A percentile compares a stretch with the other conserved stretches of the same genome.
phyloP scores from a whole-genome alignment of 2,329 filamentous ascomycete genomes.

The Alternaria triticimaculans region DNA sequence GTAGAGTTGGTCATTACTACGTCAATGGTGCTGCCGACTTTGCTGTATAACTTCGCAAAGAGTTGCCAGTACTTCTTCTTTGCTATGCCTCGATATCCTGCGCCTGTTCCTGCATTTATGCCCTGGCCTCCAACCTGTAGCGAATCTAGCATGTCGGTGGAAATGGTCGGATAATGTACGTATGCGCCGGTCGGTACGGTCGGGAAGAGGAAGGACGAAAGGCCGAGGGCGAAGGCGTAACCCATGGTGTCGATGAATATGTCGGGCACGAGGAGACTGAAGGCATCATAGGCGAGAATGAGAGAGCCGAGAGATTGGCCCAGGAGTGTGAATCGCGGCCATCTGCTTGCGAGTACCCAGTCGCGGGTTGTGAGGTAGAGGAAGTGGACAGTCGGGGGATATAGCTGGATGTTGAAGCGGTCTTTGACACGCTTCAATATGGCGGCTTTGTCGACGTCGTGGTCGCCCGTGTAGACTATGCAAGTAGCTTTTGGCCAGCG shows the following conservation, averaged over 20 bases:
- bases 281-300: slow-evolving; percentile 87
- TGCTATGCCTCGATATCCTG: slow-evolving; percentile 69
- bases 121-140: slow-evolving; percentile 67
- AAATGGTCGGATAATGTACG: slow-evolving; percentile 97
- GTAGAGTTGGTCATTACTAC: slow-evolving; percentile 97
- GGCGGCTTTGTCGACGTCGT: slow-evolving; percentile 79
- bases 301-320: slow-evolving; percentile 94
- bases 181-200: slow-evolving; percentile 86
- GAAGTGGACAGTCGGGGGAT: slow-evolving; percentile 82
- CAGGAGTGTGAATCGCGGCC: slow-evolving; percentile 89
- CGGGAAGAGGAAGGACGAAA: slow-evolving; percentile 83
- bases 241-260: slow-evolving; percentile 98
- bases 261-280: slow-evolving; percentile 89
- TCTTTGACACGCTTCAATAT: slow-evolving; percentile 79
- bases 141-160: slow-evolving; percentile 92
- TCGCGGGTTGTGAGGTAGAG: slow-evolving; percentile 88
- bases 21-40: slow-evolving; percentile 82
- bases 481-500: slow-evolving; percentile 89
- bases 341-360: slow-evolving; percentile 85
- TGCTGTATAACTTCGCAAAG: slow-evolving; percentile 83
- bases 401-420: slow-evolving; percentile 90
- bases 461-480: slow-evolving; percentile 93
- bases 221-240: slow-evolving; percentile 86
- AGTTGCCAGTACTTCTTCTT: slow-evolving; percentile 87
- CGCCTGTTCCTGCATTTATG: slow-evolving; percentile 82